Evolutionary conservation across 192 early-diverging fungal genomes (phyloP).

Genomic region (Backusella liffmaniae): DNA sequence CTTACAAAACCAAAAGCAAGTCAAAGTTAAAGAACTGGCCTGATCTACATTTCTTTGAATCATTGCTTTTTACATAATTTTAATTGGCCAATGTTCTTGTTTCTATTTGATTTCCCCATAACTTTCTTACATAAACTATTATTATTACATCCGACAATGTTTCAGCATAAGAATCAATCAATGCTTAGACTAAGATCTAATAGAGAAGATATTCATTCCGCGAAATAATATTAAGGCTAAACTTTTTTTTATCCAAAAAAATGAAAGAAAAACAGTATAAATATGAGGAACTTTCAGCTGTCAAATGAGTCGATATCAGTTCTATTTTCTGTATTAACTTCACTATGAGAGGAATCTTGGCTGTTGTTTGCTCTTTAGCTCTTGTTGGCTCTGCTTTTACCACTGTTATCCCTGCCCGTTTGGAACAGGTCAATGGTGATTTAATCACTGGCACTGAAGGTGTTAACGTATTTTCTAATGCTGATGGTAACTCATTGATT

Average conservation of each 20-base stretch:
- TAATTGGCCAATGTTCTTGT: background rate
- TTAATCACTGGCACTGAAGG: background rate
- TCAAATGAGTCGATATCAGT: background rate
- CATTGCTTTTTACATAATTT: background rate
- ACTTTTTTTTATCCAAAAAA: background rate
- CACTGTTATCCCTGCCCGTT: background rate
- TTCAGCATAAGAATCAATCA: background rate
- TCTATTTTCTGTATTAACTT: background rate
- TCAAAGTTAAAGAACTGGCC: background rate
- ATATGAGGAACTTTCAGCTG: background rate
- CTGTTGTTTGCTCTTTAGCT: background rate
- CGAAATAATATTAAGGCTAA: background rate
- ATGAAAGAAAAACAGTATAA: background rate
- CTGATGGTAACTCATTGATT: background rate
- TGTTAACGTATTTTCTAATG: background rate
- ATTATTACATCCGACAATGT: background rate
- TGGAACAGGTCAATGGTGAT: background rate
- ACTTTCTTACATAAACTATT: background rate
- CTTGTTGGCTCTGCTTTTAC: background rate
- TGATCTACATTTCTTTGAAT: background rate
- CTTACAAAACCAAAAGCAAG: background rate
- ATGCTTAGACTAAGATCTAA: background rate
- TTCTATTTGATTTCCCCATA: background rate
- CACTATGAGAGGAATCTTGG: background rate
- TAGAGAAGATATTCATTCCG: background rate